These are phyloP conservation scores for Antrodiella citrinella DNA, from an alignment of 768 basidiomycete species.

Conservation along the genomic window DNA sequence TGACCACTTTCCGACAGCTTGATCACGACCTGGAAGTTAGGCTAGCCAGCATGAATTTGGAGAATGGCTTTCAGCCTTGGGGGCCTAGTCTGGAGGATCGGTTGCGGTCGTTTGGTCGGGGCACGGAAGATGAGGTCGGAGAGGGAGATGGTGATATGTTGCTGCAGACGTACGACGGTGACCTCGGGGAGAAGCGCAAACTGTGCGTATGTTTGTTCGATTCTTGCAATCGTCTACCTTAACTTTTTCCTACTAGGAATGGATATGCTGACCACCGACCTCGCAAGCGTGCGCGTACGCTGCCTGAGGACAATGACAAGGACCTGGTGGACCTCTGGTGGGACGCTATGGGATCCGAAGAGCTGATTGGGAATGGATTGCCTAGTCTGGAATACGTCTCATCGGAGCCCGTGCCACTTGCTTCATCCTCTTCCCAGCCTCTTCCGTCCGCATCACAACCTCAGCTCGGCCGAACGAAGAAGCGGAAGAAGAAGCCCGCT, in stretches of 20 bases:
- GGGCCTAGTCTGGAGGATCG: conserved; percentile 12
- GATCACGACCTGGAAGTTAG: conserved; percentile 40
- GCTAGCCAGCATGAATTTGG: conserved; percentile 9
- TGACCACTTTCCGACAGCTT: conserved; percentile 57
- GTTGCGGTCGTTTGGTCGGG: conserved; percentile 14
- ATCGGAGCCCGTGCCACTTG: conserved; percentile 13
- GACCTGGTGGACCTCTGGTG: conserved; percentile 63
- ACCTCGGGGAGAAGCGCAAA: conserved; percentile 59
- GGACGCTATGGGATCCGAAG: conserved; percentile 57
- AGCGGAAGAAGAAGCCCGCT: conserved; percentile 23
- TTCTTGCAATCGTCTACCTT: background rate
- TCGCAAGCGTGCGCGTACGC: conserved; percentile 54
- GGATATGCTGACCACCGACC: conserved; percentile 35
- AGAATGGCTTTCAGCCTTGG: conserved; percentile 3
- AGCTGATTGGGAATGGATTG: conserved; percentile 55
- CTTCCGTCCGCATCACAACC: conserved; percentile 16
- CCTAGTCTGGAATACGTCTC: conserved; percentile 32
- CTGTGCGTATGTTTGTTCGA: conserved; percentile 26
- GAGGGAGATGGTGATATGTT: conserved; percentile 3
- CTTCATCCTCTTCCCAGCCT: conserved; percentile 14
- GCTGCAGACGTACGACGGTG: conserved; percentile 28
- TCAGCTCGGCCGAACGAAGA: conserved; percentile 18
- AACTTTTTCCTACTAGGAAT: conserved; percentile 14
- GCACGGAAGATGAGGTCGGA: conserved; percentile 17
- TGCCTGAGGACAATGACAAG: conserved; percentile 28